Evolutionary conservation across 306 rosid species (phyloP).

Genomic region (barrel medic (Medicago truncatula)): DNA sequence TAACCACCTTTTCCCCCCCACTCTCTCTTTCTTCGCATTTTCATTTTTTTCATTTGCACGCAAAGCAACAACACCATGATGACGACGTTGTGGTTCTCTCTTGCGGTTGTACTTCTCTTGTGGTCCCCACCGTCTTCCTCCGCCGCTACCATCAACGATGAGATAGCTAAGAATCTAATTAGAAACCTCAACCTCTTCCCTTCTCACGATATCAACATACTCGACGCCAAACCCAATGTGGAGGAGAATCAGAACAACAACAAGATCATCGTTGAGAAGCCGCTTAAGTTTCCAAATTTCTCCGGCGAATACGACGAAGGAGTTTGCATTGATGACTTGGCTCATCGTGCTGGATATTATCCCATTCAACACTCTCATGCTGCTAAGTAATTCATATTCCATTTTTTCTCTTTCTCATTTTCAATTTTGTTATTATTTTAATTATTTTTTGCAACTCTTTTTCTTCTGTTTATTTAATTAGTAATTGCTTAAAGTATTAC

Average conservation of each 20-base stretch:
- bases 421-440: neutral
- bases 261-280: constrained; percentile 76
- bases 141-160: neutral
- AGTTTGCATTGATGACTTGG: constrained; percentile 65
- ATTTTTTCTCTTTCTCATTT: neutral
- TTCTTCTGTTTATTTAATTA: too few species aligned
- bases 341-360: constrained; percentile 93
- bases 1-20: neutral
- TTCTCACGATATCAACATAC: constrained; percentile 59
- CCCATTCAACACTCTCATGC: constrained; percentile 80
- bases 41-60: neutral
- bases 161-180: constrained; percentile 48
- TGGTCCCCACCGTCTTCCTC: constrained; percentile 40
- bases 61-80: neutral
- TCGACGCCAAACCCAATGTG: constrained; percentile 21
- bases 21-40: neutral
- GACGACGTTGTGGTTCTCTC: constrained; percentile 29
- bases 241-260: neutral
- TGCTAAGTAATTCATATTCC: constrained; percentile 55
- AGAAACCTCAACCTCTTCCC: constrained; percentile 79
- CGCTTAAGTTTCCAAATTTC: constrained; percentile 61
- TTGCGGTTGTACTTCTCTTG: constrained; percentile 34
- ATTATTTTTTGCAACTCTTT: neutral
- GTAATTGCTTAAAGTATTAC: neutral
- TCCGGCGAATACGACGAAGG: neutral